Evolutionary conservation across 2,329 filamentous ascomycete species (phyloP).

Genomic region (Incumbomyces lentus): DNA sequence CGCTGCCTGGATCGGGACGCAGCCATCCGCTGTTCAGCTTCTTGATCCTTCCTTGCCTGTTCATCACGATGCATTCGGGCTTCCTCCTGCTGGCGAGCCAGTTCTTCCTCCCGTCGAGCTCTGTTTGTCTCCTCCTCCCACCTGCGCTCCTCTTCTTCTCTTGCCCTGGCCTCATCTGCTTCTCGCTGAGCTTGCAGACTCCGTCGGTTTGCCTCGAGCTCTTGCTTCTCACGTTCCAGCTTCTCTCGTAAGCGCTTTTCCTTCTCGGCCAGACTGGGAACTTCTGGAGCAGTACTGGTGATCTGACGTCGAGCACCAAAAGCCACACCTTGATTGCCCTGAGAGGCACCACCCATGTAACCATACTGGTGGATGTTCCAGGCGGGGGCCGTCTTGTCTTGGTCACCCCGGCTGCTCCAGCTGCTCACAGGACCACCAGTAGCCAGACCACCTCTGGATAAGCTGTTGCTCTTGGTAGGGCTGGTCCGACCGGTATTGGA

Average conservation of each 20-base stretch:
- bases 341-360: constrained; percentile 94
- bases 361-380: constrained; percentile 99
- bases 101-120: constrained; percentile 35
- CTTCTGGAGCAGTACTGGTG: constrained; percentile 66
- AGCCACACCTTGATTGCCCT: constrained; percentile 85
- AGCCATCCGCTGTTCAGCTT: constrained; percentile 56
- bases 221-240: constrained; percentile 44
- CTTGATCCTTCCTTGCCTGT: constrained; percentile 60
- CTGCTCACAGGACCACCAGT: constrained; percentile 57
- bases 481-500: constrained; percentile 43
- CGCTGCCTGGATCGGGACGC: constrained; percentile 55
- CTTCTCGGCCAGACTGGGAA: constrained; percentile 77
- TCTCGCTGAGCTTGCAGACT: constrained; percentile 40
- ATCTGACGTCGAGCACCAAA: constrained; percentile 91
- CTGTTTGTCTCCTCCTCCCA: constrained; percentile 38
- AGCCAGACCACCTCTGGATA: constrained; percentile 17
- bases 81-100: constrained; percentile 27
- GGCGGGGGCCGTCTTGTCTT: constrained; percentile 70
- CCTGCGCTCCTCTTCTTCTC: constrained; percentile 34
- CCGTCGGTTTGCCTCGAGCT: constrained; percentile 44
- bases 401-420: constrained; percentile 81
- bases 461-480: constrained; percentile 39
- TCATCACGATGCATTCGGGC: constrained; percentile 58
- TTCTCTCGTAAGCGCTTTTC: constrained; percentile 55
- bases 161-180: constrained; percentile 38